phyloP scores from a whole-genome alignment of 2,329 filamentous ascomycete genomes.

The Xylariales sp. region DNA sequence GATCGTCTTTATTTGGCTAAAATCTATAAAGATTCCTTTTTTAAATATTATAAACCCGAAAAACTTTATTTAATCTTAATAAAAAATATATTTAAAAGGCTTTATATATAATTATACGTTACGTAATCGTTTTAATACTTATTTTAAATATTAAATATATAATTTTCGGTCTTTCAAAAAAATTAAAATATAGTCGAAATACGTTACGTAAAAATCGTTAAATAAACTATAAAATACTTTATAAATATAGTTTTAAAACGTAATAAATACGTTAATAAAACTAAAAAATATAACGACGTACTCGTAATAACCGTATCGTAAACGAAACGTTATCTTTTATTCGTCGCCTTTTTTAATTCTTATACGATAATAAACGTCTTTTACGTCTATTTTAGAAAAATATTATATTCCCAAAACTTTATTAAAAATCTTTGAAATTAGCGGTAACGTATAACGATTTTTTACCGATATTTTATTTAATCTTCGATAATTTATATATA shows the following conservation, averaged over 20 bases:
- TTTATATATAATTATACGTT: too few species aligned
- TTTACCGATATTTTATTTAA: too few species aligned
- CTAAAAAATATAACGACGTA: too few species aligned
- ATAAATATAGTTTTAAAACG: too few species aligned
- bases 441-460: neutral
- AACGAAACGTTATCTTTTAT: too few species aligned
- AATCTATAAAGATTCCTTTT: conserved; percentile 2
- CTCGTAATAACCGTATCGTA: too few species aligned
- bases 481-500: neutral
- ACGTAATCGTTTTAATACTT: too few species aligned
- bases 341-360: conserved; percentile 1
- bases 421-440: neutral
- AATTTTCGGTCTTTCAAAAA: neutral
- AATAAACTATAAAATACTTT: neutral
- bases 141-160: too few species aligned
- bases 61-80: neutral
- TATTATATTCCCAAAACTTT: neutral
- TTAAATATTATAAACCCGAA: too few species aligned
- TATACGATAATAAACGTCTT: too few species aligned
- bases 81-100: neutral
- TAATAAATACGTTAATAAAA: neutral
- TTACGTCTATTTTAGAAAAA: too few species aligned
- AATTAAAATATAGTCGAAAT: conserved; percentile 2
- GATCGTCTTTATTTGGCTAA: neutral
- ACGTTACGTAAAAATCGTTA: conserved; percentile 1